Base-by-base conservation (phyloP, 2,329 filamentous ascomycete species). In the Aspergillus sclerotialis region DNA sequence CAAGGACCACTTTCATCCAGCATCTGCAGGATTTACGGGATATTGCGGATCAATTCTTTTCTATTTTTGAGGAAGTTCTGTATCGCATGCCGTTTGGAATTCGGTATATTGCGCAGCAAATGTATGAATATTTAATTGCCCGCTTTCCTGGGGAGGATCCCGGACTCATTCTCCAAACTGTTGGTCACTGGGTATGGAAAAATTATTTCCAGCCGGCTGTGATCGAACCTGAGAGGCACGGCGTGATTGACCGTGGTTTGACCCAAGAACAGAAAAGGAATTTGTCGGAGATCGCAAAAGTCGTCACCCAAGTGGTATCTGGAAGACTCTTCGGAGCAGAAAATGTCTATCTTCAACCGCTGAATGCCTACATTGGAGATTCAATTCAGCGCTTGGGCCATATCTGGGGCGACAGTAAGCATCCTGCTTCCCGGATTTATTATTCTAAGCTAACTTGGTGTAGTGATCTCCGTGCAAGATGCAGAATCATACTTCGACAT, bases 401-500 rank as follows among this genome's bases (percentile, higher is more conserved):
- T 9, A 86, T 92, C 28, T 85, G 84, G 64, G 75, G 73, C 29
- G 77, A 82, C 38, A 54, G 72, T 75, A 59, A 67, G 71, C 66
- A 27, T 16, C 8, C 11, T 9, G 36, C 2, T 11, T 7, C 4
- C 2, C 11, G 25, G 23, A 18, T 19, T 12, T 1, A 10, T 28
- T 10, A 13, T 26, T 30, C 12, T 13, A 15, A 42, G 34, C 64
- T 70, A 57, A 72, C 50, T 24, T 24, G 2, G 35, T 33, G 27
- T 43, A 73, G 72, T 96, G 40, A 86, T 98, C 46, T 78, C 82
- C 9, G 84, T 96, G 9, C 80, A 84, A 10, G 82, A 92, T 50
- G 85, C 87, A 0, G 92, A 98, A 61, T 75, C 78, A 33, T 92
- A 92, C 15, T 98, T 96, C 55, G 89, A 96, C 60, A 95, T 98